Evolutionary conservation across 192 early-diverging fungal genomes (phyloP).

Genomic region (Lobulomyces angularis): DNA sequence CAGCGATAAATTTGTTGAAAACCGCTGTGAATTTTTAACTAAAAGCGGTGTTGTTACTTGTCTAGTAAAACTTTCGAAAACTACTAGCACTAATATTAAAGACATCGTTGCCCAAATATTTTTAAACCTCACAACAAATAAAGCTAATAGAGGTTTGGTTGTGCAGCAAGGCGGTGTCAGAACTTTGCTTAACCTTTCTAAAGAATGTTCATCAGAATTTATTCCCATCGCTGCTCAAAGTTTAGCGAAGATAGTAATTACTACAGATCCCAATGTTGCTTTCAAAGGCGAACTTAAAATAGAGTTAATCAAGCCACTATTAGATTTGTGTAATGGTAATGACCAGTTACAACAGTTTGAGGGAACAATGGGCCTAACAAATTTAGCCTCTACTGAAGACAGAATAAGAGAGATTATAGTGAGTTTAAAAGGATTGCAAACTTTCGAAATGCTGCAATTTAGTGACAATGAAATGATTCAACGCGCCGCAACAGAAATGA

Average conservation of each 20-base stretch:
- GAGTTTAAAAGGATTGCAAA: constrained; percentile 44
- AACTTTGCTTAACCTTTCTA: constrained; percentile 41
- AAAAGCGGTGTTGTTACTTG: constrained; percentile 43
- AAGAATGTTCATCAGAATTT: constrained; percentile 17
- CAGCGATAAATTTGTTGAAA: constrained; percentile 44
- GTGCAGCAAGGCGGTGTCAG: constrained; percentile 74
- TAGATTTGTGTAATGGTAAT: constrained; percentile 43
- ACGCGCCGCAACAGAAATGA: constrained; percentile 75
- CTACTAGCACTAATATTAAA: constrained; percentile 43
- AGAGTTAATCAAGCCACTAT: constrained; percentile 61
- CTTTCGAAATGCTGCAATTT: constrained; percentile 68
- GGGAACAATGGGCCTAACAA: constrained; percentile 83
- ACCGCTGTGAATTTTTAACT: constrained; percentile 41
- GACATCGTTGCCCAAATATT: constrained; percentile 53
- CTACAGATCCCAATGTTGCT: constrained; percentile 74
- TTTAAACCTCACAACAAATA: constrained; percentile 58
- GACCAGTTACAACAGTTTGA: constrained; percentile 70
- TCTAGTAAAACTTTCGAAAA: constrained; percentile 36
- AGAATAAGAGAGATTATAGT: constrained; percentile 50
- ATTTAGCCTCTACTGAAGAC: constrained; percentile 65
- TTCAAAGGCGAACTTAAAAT: constrained; percentile 56
- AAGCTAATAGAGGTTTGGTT: constrained; percentile 52
- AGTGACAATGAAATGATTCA: constrained; percentile 67
- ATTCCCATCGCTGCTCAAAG: constrained; percentile 55
- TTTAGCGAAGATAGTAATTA: constrained; percentile 86